Conservation (phyloP, 1,139 yeast species). For the Yamadazyma sp. region DNA sequence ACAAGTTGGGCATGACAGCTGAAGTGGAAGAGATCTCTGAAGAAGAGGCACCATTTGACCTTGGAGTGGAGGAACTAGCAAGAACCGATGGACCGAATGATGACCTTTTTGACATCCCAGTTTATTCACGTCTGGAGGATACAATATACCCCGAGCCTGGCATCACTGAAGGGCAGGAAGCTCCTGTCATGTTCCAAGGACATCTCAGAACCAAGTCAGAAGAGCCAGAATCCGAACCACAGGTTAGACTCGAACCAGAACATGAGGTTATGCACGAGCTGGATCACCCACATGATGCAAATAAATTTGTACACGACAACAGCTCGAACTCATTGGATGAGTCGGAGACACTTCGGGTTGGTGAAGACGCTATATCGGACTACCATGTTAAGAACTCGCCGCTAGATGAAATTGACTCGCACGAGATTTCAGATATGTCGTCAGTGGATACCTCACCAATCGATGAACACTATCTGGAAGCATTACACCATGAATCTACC, state of each 20-base stretch:
- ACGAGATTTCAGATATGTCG: constrained; percentile 17
- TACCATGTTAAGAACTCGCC: constrained; percentile 2
- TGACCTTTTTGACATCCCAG: background rate
- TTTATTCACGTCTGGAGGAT: background rate
- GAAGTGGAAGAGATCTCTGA: constrained; percentile 6
- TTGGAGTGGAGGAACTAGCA: background rate
- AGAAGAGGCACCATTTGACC: background rate
- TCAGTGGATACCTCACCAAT: constrained; percentile 12
- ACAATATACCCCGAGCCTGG: background rate
- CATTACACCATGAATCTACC: constrained; percentile 9
- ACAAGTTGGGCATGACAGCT: constrained; percentile 37
- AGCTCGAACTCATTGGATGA: constrained; percentile 6
- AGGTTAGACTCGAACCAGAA: constrained; percentile 1
- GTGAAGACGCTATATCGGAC: constrained; percentile 4
- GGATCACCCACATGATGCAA: background rate
- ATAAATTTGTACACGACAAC: background rate
- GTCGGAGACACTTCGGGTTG: constrained; percentile 9
- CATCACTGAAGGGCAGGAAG: too few relatives aligned
- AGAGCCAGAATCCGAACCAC: constrained; percentile 1
- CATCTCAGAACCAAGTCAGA: too few relatives aligned
- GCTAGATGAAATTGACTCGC: constrained; percentile 16
- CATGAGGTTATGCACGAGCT: background rate
- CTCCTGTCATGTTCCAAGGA: too few relatives aligned
- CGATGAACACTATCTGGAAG: constrained; percentile 7
- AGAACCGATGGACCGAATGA: background rate